Evolutionary conservation across 2,329 filamentous ascomycete species (phyloP), one percentile per base, ranked within the genome.

Genomic region (Neofusicoccum umdonicola): DNA sequence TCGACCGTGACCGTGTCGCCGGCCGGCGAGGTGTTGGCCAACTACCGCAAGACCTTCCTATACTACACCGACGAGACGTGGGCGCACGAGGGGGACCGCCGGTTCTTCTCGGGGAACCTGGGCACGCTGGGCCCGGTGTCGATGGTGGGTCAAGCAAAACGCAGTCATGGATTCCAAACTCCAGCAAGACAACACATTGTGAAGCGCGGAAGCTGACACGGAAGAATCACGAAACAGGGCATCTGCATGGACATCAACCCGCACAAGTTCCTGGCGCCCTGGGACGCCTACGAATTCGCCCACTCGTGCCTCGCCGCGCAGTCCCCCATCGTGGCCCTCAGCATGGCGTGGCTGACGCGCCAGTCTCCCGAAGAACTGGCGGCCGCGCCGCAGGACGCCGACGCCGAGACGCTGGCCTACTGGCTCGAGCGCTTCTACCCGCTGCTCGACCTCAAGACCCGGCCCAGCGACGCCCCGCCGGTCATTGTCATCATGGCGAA

Each of bases 271-370:
- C 76, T 81, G 44, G 81, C 85, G 1, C 83, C 86, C 0, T 88
- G 83, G 78, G 80, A 79, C 2, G 81, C 78, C 3, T 89, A 85
- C 71, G 87, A 89, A 69, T 87, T 80, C 68, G 81, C 76, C 1
- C 83, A 79, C 27, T 86, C 90, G 48, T 79, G 88, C 5, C 73
- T 92, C 0, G 77, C 85, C 1, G 77, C 78, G 0, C 71, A 82
- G 0, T 84, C 88, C 0, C 86, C 87, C 13, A 67, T 93, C 0
- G 87, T 91, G 1, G 85, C 93, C 39, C 69, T 94, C 0, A 87
- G 85, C 3, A 93, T 93, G 91, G 90, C 91, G 0, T 94, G 90
- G 91, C 80, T 91, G 37, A 92, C 90, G 15, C 72, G 79, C 34
- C 73, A 86, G 27, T 1, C 80, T 74, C 63, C 86, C 81, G 66